Conservation (phyloP, 305 asterid genomes). For the Ajuga reptans region DNA sequence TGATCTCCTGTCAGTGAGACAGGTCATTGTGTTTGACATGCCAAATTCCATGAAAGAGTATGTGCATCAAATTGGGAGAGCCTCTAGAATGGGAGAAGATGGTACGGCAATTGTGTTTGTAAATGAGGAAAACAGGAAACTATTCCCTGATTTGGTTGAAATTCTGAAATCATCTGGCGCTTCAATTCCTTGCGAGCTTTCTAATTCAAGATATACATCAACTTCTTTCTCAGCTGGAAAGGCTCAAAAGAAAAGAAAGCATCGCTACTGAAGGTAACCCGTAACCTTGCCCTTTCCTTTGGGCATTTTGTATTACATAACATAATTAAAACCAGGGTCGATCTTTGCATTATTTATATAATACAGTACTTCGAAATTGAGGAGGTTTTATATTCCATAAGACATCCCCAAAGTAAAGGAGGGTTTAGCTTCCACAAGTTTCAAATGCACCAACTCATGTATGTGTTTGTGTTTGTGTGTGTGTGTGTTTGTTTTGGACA, state of each 20-base stretch:
- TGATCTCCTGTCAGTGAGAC: constrained; percentile 65
- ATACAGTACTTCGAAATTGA: too few relatives aligned
- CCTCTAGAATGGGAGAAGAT: constrained; percentile 81
- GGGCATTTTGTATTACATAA: too few relatives aligned
- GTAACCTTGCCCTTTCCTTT: background rate
- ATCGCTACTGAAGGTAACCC: constrained; percentile 30
- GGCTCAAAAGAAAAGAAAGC: constrained; percentile 57
- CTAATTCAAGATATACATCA: constrained; percentile 37
- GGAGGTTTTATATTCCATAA: too few relatives aligned
- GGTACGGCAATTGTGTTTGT: constrained; percentile 66
- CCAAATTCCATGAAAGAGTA: constrained; percentile 84
- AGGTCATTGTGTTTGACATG: constrained; percentile 84
- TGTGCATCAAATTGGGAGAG: constrained; percentile 90
- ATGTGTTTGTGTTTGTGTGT: too few relatives aligned
- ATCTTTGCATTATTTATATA: too few relatives aligned
- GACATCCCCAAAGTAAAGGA: too few relatives aligned
- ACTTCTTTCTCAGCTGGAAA: constrained; percentile 33
- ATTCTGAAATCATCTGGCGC: constrained; percentile 62
- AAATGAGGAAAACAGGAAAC: constrained; percentile 70
- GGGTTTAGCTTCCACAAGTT: too few relatives aligned
- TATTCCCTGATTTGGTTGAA: constrained; percentile 60
- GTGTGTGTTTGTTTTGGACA: too few relatives aligned
- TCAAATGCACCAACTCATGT: too few relatives aligned
- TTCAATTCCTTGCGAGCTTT: constrained; percentile 68
- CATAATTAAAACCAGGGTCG: too few relatives aligned